Evolutionary conservation across 495 filamentous ascomycete genomes (phyloP).

Genomic region (Echria macrotheca): DNA sequence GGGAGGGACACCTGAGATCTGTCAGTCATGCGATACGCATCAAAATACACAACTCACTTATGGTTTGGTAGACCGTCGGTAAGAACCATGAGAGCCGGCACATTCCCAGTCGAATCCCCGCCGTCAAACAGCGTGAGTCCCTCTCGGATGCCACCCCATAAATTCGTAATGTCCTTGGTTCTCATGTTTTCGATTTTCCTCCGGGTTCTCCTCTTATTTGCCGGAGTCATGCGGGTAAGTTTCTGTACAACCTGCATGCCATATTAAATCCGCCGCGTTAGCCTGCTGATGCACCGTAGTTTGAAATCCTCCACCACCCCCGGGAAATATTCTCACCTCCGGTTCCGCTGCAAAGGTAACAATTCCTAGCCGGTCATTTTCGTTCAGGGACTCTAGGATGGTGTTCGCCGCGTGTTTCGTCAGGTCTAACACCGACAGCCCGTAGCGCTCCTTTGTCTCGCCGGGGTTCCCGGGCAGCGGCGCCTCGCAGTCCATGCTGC

Average conservation of each 20-base stretch:
- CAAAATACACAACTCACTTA: slow-evolving; percentile 17
- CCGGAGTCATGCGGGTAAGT: slow-evolving; percentile 30
- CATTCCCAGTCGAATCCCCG: slow-evolving; percentile 14
- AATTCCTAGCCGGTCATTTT: slow-evolving; percentile 39
- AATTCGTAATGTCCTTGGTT: slow-evolving; percentile 27
- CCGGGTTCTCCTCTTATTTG: slow-evolving; percentile 25
- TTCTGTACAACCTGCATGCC: slow-evolving; percentile 30
- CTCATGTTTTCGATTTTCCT: slow-evolving; percentile 30
- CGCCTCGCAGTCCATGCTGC: slow-evolving; percentile 34
- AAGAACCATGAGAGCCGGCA: slow-evolving; percentile 41
- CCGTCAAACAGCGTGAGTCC: slow-evolving; percentile 32
- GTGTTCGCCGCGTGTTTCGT: slow-evolving; percentile 42
- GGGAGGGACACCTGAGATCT: slow-evolving; percentile 18
- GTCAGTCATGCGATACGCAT: not conserved
- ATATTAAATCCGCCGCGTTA: no score
- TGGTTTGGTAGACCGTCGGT: slow-evolving; percentile 44
- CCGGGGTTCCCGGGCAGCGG: slow-evolving; percentile 24
- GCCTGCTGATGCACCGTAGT: no score
- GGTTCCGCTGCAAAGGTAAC: slow-evolving; percentile 34
- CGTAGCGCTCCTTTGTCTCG: slow-evolving; percentile 26
- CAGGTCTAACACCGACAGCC: slow-evolving; percentile 39
- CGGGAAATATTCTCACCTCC: no score
- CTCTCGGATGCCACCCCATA: slow-evolving; percentile 38
- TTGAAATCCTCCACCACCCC: no score
- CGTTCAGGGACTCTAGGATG: slow-evolving; percentile 37